Conservation (phyloP, 495 filamentous ascomycete species). For the Daldinia loculata region DNA sequence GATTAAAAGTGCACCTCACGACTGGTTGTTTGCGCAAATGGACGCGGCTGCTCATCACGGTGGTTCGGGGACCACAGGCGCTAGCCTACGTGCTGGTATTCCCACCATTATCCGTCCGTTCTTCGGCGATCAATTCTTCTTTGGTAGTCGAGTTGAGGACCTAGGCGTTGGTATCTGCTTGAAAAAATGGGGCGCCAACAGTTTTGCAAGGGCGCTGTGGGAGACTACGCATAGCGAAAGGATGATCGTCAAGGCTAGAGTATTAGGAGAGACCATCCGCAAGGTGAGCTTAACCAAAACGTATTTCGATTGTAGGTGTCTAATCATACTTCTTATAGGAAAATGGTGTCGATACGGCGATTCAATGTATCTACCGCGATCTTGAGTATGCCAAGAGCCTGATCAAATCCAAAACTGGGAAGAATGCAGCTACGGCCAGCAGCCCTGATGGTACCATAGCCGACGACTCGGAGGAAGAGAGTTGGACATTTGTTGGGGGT, state of each 20-base stretch:
- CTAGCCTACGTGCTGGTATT: slow-evolving; percentile 88
- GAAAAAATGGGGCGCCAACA: slow-evolving; percentile 83
- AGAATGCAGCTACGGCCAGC: slow-evolving; percentile 52
- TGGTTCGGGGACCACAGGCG: slow-evolving; percentile 93
- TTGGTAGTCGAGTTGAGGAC: slow-evolving; percentile 86
- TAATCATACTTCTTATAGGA: slow-evolving; percentile 64
- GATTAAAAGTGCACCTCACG: slow-evolving; percentile 91
- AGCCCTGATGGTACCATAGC: slow-evolving; percentile 41
- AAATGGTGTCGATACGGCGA: slow-evolving; percentile 85
- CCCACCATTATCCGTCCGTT: slow-evolving; percentile 97
- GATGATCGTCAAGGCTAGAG: slow-evolving; percentile 85
- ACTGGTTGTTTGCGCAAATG: slow-evolving; percentile 95
- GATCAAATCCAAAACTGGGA: slow-evolving; percentile 67
- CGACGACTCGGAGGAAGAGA: slow-evolving; percentile 56
- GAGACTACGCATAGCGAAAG: slow-evolving; percentile 85
- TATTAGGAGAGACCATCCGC: slow-evolving; percentile 86
- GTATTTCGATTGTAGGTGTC: slow-evolving; percentile 5
- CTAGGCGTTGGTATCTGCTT: slow-evolving; percentile 90
- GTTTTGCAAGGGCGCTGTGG: slow-evolving; percentile 89
- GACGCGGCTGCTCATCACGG: slow-evolving; percentile 96
- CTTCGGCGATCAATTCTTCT: slow-evolving; percentile 98
- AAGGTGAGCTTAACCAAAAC: slow-evolving; percentile 63
- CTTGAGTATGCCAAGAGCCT: slow-evolving; percentile 93
- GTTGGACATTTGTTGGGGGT: slow-evolving; percentile 59
- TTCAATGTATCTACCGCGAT: slow-evolving; percentile 93